Conservation (phyloP, 164 flowering plant genomes). For the Magnolia officinalis region DNA sequence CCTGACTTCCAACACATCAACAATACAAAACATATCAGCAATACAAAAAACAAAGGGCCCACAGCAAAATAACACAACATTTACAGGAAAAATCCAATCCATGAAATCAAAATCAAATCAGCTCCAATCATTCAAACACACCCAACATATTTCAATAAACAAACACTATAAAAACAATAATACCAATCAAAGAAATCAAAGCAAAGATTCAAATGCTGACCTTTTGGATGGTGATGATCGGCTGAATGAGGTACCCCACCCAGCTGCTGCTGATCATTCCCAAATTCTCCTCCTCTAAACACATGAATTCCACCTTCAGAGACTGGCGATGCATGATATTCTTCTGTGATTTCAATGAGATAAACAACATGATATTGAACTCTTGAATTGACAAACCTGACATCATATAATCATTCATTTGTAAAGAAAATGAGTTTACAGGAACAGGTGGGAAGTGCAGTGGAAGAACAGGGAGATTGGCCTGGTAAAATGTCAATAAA, state of each 20-base stretch:
- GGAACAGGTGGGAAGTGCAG: too few species aligned
- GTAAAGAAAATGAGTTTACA: too few species aligned
- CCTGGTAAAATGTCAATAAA: too few species aligned
- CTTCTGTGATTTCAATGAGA: too few species aligned
- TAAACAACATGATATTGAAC: too few species aligned
- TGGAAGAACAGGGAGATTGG: too few species aligned
- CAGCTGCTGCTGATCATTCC: conserved; percentile 25
- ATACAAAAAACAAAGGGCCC: background rate
- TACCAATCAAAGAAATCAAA: background rate
- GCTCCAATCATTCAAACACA: background rate
- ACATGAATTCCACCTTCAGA: conserved; percentile 82
- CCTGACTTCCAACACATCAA: conserved; percentile 20
- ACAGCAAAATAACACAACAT: background rate
- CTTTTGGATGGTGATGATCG: conserved; percentile 42
- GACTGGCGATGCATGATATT: conserved; percentile 95
- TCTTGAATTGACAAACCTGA: too few species aligned
- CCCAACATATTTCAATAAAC: background rate
- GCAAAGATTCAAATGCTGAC: conserved; percentile 20
- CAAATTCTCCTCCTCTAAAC: conserved; percentile 49
- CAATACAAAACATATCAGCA: too few species aligned
- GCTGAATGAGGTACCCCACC: conserved; percentile 14
- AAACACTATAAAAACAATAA: background rate
- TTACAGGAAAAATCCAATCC: background rate
- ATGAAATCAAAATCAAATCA: conserved; percentile 6
- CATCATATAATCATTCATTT: too few species aligned